A percentile compares a stretch with the other conserved stretches of the same genome.
phyloP scores from a whole-genome alignment of 2,329 filamentous ascomycete species.

The Ophiosphaerella herpotricha region DNA sequence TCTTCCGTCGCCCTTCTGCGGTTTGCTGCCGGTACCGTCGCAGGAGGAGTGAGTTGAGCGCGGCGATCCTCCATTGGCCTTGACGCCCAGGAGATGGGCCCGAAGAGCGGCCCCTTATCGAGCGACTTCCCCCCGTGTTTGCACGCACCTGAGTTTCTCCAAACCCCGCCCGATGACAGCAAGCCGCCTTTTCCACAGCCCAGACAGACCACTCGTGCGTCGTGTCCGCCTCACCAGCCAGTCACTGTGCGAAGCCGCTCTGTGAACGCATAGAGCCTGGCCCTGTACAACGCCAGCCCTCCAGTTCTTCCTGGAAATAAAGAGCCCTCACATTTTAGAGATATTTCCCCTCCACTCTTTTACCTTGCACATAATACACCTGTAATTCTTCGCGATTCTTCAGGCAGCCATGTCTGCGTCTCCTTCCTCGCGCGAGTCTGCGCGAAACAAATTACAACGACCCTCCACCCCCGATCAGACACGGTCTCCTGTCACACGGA shows the following conservation, averaged over 20 bases:
- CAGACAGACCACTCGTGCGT: background rate
- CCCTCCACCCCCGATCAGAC: slow-evolving; percentile 23
- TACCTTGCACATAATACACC: background rate
- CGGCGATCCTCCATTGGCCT: background rate
- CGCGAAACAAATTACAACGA: slow-evolving; percentile 14
- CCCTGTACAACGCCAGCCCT: slow-evolving; percentile 3
- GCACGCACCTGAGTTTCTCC: slow-evolving; percentile 9
- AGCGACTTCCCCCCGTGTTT: slow-evolving; percentile 43
- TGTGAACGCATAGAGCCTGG: slow-evolving; percentile 7
- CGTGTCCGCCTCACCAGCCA: background rate
- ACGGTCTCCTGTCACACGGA: slow-evolving; percentile 14
- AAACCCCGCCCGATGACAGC: slow-evolving; percentile 1
- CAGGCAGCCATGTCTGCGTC: slow-evolving; percentile 28
- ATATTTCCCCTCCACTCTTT: background rate
- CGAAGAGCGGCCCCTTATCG: slow-evolving; percentile 40
- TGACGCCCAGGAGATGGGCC: slow-evolving; percentile 38
- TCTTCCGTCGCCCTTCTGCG: slow-evolving; percentile 11
- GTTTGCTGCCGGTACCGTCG: too few relatives aligned
- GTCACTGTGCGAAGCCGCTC: background rate
- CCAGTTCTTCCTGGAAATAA: slow-evolving; percentile 6
- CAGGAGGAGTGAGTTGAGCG: background rate
- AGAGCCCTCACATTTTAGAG: background rate
- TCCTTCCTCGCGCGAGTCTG: slow-evolving; percentile 23
- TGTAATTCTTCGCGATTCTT: background rate
- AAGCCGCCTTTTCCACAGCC: background rate